phyloP scores from a whole-genome alignment of 1,284 basidiomycete genomes.

The Naganishia sp. region DNA sequence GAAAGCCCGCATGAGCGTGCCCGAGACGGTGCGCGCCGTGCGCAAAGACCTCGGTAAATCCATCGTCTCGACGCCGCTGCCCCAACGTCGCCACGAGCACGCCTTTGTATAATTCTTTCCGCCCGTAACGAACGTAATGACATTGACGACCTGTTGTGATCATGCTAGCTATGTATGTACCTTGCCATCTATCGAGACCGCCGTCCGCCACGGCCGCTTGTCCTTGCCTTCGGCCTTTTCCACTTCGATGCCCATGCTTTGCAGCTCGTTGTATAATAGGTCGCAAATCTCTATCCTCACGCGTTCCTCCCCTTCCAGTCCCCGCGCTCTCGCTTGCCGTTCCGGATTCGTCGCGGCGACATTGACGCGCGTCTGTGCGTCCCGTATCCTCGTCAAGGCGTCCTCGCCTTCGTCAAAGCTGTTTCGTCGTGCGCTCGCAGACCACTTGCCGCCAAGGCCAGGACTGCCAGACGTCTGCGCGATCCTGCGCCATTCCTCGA shows the following conservation, averaged over 20 bases:
- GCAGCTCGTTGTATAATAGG: constrained; percentile 44
- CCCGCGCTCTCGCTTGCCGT: constrained; percentile 36
- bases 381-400: constrained; percentile 15
- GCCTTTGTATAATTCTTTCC: constrained; percentile 9
- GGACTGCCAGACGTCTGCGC: constrained; percentile 36
- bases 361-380: constrained; percentile 26
- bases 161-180: constrained; percentile 20
- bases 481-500: constrained; percentile 42
- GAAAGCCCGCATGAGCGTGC: constrained; percentile 32
- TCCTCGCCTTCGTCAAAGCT: constrained; percentile 14
- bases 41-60: constrained; percentile 32
- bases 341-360: constrained; percentile 34
- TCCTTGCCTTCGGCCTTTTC: constrained; percentile 51
- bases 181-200: constrained; percentile 29
- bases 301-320: constrained; percentile 40
- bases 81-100: constrained; percentile 16
- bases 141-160: constrained; percentile 12
- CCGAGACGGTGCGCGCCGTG: constrained; percentile 34
- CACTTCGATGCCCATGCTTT: constrained; percentile 44
- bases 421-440: constrained; percentile 10
- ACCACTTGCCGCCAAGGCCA: constrained; percentile 45
- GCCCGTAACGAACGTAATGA: constrained; percentile 7
- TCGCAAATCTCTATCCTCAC: constrained; percentile 44
- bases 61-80: constrained; percentile 29
- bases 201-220: constrained; percentile 43